Evolutionary conservation across 164 flowering plant species (phyloP), one percentile per base, ranked within the genome.

Genomic region (Vitis riparia): DNA sequence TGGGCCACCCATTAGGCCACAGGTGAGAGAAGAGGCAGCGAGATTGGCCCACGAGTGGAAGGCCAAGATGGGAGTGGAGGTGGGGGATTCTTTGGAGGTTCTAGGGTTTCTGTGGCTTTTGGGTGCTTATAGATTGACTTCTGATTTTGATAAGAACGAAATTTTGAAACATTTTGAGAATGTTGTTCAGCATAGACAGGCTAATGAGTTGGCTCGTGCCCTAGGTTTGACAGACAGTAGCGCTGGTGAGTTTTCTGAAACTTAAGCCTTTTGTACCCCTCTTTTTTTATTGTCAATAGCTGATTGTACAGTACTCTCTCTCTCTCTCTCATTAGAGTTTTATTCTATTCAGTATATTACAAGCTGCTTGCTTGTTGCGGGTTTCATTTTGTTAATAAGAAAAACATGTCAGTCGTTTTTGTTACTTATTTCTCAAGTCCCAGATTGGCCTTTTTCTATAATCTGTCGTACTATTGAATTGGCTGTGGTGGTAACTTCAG

Each of bases 31-130:
- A 44, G 67, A 62, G 17, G 73, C 73, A 8, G 8, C 11, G 57
- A 47, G 17, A 11, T n/a, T 47, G 11, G 73, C 73, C 7, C 8
- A 3, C 10, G 67, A n/a, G 51, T 62, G 73, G 60, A 55, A 70
- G 61, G 59, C 16, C 32, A 70, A 62, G 51, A 53, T 70, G 61
- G 14, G 52, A 3, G 58, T 12, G 51, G 60, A 19, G 11, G 53
- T 29, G 23, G 32, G 51, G 37, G 16, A 65, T 23, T 65, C 30
- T 1, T 65, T 65, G 67, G 67, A n/a, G 67, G 32, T 51, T 47
- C 19, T 64, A 6, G 67, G 67, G 3, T 64, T 64, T 50, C 16
- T 65, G 67, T 14, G 9, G 13, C 49, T 65, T n/a, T 9, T 65
- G 16, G 67, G 37, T 37, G 55, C 67, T 10, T 65, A 49, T 65